Evolutionary conservation across 306 rosid genomes (phyloP), one percentile per base, ranked within the genome.

Genomic region (Cucurbita pepo): DNA sequence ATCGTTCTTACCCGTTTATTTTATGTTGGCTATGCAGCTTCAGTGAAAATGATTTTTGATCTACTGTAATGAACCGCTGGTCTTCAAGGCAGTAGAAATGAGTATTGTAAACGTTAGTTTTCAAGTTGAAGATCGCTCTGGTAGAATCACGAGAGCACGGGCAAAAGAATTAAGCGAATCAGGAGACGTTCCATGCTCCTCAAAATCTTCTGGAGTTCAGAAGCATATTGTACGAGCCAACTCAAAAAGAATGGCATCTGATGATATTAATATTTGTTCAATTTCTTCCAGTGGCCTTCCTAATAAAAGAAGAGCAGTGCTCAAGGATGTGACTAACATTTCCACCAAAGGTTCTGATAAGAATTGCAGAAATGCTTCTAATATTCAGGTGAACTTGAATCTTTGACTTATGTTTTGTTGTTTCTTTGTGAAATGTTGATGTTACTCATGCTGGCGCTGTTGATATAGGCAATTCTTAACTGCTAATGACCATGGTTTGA

Each of bases 91-190:
- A 80, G 52, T 75, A 82, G 69, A 81, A 65, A 95, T 89, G 97
- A 80, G 78, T 40, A 83, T 77, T 76, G 95, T 73, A 77, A 82
- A 78, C 13, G 56, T 9, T 71, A 54, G 78, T 86, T 87, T 85
- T 79, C 80, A 79, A 79, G 83, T 67, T 59, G 88, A 81, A 78
- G 90, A 72, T 76, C 82, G 73, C 62, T 76, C 74, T 43, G 82
- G 66, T 53, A 86, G 99, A 69, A 75, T 95, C 62, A 95, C 99
- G 44, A 80, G 97, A 77, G 88, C 99, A 41, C 81, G 92, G 78
- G 88, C 96, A 55, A 94, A 75, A 79, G 86, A 83, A 58, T 77
- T 86, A 69, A 82, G 69, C 21, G 18, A 72, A 44, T 53, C 82
- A 34, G 84, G 72, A 65, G 90, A 83, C 71, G 72, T 56, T 71